Conservation (phyloP, 176 grass and related monocot genomes). For the Hordeum marinum region DNA sequence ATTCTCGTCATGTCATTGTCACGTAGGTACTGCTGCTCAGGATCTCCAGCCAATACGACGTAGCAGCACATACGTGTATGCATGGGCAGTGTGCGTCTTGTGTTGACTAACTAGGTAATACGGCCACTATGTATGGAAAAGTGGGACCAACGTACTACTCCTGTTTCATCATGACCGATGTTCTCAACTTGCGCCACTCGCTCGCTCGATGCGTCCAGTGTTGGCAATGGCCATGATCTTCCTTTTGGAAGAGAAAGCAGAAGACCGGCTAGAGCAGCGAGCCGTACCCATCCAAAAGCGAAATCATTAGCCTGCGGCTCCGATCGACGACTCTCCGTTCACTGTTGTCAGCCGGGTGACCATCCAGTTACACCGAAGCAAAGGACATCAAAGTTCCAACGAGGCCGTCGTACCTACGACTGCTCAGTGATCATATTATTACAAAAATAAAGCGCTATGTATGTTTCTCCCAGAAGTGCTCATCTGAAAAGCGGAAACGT, state of each 20-base stretch:
- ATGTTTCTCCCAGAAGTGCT: not conserved
- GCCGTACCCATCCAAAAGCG: not conserved
- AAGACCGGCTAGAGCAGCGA: not conserved
- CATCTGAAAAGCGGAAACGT: not conserved
- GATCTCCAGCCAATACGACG: not conserved
- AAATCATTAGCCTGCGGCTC: not conserved
- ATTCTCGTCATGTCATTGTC: not conserved
- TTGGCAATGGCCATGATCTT: not conserved
- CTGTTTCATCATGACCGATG: not conserved
- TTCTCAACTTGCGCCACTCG: not conserved
- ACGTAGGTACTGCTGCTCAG: not conserved
- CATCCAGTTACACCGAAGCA: not conserved
- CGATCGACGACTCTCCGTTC: too few relatives aligned
- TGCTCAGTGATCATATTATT: not conserved
- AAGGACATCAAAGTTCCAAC: not conserved
- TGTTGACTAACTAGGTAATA: not conserved
- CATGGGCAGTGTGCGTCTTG: not conserved
- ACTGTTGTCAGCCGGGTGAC: not conserved
- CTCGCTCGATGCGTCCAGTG: not conserved
- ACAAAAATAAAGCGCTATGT: not conserved
- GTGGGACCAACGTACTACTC: not conserved
- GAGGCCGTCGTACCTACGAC: too few relatives aligned
- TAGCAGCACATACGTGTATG: not conserved
- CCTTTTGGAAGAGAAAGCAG: not conserved
- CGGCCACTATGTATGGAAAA: not conserved